Evolutionary conservation across 192 early-diverging fungal species (phyloP), one percentile per base, ranked within the genome.

Genomic region (Umbelopsis isabellina): DNA sequence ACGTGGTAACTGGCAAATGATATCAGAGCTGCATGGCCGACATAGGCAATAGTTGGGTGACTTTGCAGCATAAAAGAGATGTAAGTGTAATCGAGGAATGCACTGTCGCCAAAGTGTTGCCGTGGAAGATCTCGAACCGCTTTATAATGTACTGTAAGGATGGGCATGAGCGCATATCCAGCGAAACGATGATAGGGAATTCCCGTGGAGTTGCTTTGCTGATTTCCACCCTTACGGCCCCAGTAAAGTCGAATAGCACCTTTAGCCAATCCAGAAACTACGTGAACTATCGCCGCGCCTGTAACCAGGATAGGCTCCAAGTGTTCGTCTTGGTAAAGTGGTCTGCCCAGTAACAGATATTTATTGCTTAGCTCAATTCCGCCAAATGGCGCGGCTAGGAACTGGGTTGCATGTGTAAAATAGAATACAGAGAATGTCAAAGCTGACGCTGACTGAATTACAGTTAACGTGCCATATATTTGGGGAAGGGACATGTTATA

Each of bases 241-340:
- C 48, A 66, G 18, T 58, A 51, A 15, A 23, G 23, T 65, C 67
- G 68, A 20, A 79, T 67, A 4, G 35, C 53, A 0, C 35, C 21
- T 50, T 79, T 79, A 20, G 44, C 65, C 1, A 68, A 7, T 16
- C 77, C 77, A 0, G 72, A 67, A 16, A 61, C 0, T 4, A 74
- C 69, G 52, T 79, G 77, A 1, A 45, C 49, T 5, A 51, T 35
- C 3, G 49, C 58, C 18, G 58, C 35, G 3, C 76, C 76, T 20
- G 72, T 78, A 18, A 78, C 76, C 6, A 78, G 20, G 9, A 74
- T 18, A 20, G 52, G 48, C 20, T 79, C 77, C n/a, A 79, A 11
- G 44, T 72, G 72, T 15, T 49, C 55, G 50, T 79, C 77, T 65
- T 79, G 77, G 41, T 79, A 79, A 15, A 79, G 46, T 22, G 77